A percentile compares a stretch with the other conserved stretches of the same genome.
phyloP scores from a whole-genome alignment of 2,329 filamentous ascomycete genomes.

The Fusarium bactridioides region DNA sequence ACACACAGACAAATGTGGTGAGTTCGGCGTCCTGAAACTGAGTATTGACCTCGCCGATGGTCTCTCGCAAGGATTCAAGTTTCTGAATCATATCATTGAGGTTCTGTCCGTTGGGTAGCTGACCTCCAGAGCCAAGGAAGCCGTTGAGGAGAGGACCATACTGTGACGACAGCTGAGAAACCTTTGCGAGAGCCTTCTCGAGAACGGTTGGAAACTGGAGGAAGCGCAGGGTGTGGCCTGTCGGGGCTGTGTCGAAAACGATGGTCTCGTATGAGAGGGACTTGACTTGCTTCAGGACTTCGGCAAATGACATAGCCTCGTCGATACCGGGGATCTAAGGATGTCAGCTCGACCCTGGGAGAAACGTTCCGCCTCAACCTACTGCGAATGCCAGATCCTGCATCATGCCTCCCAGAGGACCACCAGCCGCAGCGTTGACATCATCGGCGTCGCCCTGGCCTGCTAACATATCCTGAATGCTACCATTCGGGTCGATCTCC shows the following conservation, averaged over 20 bases:
- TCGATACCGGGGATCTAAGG: slow-evolving; percentile 93
- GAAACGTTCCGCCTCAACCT: slow-evolving; percentile 45
- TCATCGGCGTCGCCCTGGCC: slow-evolving; percentile 74
- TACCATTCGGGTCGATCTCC: slow-evolving; percentile 99
- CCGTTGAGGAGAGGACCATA: slow-evolving; percentile 97
- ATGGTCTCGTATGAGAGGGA: slow-evolving; percentile 98
- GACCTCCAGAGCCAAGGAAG: slow-evolving; percentile 79
- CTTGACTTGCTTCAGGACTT: slow-evolving; percentile 99
- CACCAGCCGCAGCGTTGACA: slow-evolving; percentile 72
- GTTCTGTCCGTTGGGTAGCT: slow-evolving; percentile 89
- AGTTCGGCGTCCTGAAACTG: slow-evolving; percentile 98
- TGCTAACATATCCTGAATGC: slow-evolving; percentile 92
- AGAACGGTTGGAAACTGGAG: slow-evolving; percentile 97
- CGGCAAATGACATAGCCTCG: slow-evolving; percentile 99
- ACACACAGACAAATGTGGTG: slow-evolving; percentile 97
- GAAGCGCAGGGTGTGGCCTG: slow-evolving; percentile 97
- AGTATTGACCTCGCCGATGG: slow-evolving; percentile 93
- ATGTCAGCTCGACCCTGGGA: background rate
- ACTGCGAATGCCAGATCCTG: slow-evolving; percentile 97
- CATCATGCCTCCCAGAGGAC: slow-evolving; percentile 89
- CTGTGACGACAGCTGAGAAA: slow-evolving; percentile 91
- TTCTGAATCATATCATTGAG: slow-evolving; percentile 92
- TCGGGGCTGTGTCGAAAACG: slow-evolving; percentile 98
- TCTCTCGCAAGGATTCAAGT: slow-evolving; percentile 91
- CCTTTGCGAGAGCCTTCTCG: slow-evolving; percentile 97